These are phyloP conservation scores for Fusarium papillatum DNA, from an alignment of 2,329 filamentous ascomycete species.

Conservation along the genomic window DNA sequence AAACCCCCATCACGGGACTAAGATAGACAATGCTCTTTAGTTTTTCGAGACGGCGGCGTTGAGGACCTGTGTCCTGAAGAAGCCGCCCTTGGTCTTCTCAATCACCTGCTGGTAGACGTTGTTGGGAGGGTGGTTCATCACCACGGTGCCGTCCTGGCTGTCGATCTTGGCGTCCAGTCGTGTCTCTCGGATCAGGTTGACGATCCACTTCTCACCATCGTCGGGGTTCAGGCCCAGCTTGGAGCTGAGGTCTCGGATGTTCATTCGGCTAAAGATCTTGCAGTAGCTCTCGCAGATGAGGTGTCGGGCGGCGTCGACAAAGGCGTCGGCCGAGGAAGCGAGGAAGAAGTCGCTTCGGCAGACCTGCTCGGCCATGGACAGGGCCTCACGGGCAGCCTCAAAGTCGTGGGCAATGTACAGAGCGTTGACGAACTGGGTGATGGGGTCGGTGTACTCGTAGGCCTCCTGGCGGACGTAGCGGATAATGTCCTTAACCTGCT, in stretches of 20 bases:
- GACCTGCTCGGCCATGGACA: slow-evolving; percentile 90
- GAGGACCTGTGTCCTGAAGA: slow-evolving; percentile 98
- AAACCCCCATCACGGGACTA: slow-evolving; percentile 7
- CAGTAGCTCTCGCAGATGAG: slow-evolving; percentile 99
- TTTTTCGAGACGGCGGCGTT: slow-evolving; percentile 74
- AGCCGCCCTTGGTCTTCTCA: slow-evolving; percentile 97
- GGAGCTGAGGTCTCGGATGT: slow-evolving; percentile 95
- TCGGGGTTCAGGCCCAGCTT: slow-evolving; percentile 93
- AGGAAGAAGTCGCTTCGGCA: slow-evolving; percentile 97
- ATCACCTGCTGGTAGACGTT: slow-evolving; percentile 99
- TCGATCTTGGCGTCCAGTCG: slow-evolving; percentile 99
- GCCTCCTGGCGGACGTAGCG: slow-evolving; percentile 96
- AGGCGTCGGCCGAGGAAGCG: slow-evolving; percentile 83
- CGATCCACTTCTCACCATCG: slow-evolving; percentile 99
- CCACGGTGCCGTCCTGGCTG: slow-evolving; percentile 97
- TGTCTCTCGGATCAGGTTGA: slow-evolving; percentile 98
- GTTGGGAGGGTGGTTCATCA: slow-evolving; percentile 99
- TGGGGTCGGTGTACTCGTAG: slow-evolving; percentile 96
- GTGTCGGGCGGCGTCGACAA: slow-evolving; percentile 95
- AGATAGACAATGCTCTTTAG: slow-evolving; percentile 47
- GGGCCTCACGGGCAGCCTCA: slow-evolving; percentile 92
- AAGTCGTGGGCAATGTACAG: slow-evolving; percentile 91
- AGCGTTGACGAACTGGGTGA: slow-evolving; percentile 96
- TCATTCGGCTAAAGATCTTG: slow-evolving; percentile 99
- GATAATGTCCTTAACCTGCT: slow-evolving; percentile 97